Evolutionary conservation across 2,329 filamentous ascomycete species (phyloP).

Genomic region (Neonectria magnoliae): DNA sequence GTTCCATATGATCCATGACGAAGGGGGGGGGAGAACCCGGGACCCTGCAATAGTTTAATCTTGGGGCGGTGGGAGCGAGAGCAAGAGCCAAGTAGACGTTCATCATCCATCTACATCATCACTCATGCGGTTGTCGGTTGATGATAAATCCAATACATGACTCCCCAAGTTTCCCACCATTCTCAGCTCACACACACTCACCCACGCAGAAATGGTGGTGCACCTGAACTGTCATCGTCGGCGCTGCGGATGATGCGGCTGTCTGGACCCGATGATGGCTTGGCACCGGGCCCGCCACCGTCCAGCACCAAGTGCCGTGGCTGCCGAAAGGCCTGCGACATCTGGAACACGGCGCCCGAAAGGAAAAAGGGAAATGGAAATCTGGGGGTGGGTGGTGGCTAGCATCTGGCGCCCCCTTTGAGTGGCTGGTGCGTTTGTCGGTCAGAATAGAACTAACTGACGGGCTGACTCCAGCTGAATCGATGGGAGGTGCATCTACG

Average conservation of each 20-base stretch:
- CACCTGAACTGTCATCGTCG: neutral
- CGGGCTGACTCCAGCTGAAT: slow-evolving; percentile 14
- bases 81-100: neutral
- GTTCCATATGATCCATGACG: neutral
- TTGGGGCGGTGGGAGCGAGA: neutral
- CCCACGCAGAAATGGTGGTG: neutral
- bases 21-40: neutral
- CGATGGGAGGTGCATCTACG: neutral
- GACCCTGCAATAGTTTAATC: slow-evolving; percentile 18
- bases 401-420: too few species aligned
- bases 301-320: slow-evolving; percentile 44
- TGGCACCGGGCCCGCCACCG: slow-evolving; percentile 31
- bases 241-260: slow-evolving; percentile 43
- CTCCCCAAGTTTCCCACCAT: neutral
- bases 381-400: slow-evolving; percentile 18
- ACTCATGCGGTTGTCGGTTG: neutral
- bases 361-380: neutral
- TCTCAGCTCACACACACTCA: too few species aligned
- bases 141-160: neutral
- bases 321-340: slow-evolving; percentile 38
- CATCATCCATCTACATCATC: neutral
- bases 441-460: neutral
- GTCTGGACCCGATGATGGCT: slow-evolving; percentile 36
- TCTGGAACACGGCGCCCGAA: slow-evolving; percentile 11
- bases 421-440: neutral